phyloP scores from a whole-genome alignment of 2,329 filamentous ascomycete genomes.

The Nothomitra cinnamomea region DNA sequence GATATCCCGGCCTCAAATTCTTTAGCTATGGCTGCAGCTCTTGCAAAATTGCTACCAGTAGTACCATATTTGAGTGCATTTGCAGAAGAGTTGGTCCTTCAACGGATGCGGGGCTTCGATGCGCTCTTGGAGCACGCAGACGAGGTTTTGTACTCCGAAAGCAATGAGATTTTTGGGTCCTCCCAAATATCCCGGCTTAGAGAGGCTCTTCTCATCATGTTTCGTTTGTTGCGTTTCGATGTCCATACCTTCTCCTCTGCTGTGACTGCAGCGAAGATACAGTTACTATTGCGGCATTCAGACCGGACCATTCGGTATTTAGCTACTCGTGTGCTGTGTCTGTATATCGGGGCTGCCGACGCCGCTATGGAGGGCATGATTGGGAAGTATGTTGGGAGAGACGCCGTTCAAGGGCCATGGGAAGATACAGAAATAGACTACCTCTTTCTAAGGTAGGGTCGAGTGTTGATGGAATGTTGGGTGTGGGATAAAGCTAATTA shows the following conservation, averaged over 20 bases:
- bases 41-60: slow-evolving; percentile 67
- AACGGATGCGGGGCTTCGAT: slow-evolving; percentile 21
- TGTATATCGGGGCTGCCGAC: slow-evolving; percentile 67
- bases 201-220: slow-evolving; percentile 46
- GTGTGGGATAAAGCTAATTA: background rate
- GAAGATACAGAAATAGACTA: slow-evolving; percentile 67
- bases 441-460: slow-evolving; percentile 36
- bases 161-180: background rate
- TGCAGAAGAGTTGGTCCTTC: slow-evolving; percentile 24
- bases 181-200: slow-evolving; percentile 24
- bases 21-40: slow-evolving; percentile 43
- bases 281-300: slow-evolving; percentile 45
- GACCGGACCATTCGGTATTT: slow-evolving; percentile 55
- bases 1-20: slow-evolving; percentile 20
- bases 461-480: background rate
- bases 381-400: slow-evolving; percentile 43
- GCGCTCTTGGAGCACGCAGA: slow-evolving; percentile 11
- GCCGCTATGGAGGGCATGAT: slow-evolving; percentile 58
- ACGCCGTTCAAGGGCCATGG: slow-evolving; percentile 49
- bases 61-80: slow-evolving; percentile 64
- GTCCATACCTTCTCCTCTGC: slow-evolving; percentile 46
- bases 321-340: slow-evolving; percentile 63
- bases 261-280: slow-evolving; percentile 49
- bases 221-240: slow-evolving; percentile 67
- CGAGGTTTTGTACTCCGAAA: background rate